phyloP scores from a whole-genome alignment of 1,284 basidiomycete genomes.

The Pholiota adiposa region DNA sequence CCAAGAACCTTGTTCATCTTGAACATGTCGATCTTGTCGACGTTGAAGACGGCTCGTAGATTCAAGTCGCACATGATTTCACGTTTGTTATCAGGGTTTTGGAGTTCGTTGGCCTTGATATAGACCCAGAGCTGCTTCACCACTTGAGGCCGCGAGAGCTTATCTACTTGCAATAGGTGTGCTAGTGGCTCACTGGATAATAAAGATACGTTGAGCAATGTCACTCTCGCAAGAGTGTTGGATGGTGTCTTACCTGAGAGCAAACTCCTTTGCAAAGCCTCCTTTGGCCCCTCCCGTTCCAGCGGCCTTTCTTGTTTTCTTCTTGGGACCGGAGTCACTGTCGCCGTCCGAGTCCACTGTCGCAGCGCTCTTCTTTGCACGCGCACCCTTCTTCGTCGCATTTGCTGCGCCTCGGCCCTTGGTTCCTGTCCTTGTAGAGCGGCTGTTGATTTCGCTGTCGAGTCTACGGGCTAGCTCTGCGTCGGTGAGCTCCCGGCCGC shows the following conservation, averaged over 20 bases:
- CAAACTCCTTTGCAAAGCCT: conserved; percentile 79
- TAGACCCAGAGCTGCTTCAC: conserved; percentile 88
- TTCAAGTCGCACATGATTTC: conserved; percentile 82
- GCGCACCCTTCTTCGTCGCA: conserved; percentile 45
- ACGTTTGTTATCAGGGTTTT: conserved; percentile 79
- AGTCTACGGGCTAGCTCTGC: conserved; percentile 74
- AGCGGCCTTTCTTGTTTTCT: conserved; percentile 41
- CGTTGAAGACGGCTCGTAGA: conserved; percentile 72
- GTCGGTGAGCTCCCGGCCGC: conserved; percentile 54
- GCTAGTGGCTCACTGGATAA: conserved; percentile 63
- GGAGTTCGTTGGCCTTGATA: conserved; percentile 78
- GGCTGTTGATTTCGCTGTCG: conserved; percentile 72
- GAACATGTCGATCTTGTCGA: conserved; percentile 85
- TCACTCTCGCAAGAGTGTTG: conserved; percentile 5
- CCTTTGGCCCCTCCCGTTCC: conserved; percentile 51
- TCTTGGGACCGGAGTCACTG: conserved; percentile 42
- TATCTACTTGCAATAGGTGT: conserved; percentile 57
- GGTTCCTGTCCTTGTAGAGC: conserved; percentile 51
- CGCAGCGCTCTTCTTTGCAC: conserved; percentile 56
- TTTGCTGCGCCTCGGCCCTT: conserved; percentile 42
- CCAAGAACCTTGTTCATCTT: conserved; percentile 84
- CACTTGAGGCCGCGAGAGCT: conserved; percentile 84
- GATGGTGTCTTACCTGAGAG: conserved; percentile 60
- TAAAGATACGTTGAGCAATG: conserved; percentile 11
- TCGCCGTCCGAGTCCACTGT: conserved; percentile 62